phyloP scores from a whole-genome alignment of 768 basidiomycete species.

The Suillus plorans region DNA sequence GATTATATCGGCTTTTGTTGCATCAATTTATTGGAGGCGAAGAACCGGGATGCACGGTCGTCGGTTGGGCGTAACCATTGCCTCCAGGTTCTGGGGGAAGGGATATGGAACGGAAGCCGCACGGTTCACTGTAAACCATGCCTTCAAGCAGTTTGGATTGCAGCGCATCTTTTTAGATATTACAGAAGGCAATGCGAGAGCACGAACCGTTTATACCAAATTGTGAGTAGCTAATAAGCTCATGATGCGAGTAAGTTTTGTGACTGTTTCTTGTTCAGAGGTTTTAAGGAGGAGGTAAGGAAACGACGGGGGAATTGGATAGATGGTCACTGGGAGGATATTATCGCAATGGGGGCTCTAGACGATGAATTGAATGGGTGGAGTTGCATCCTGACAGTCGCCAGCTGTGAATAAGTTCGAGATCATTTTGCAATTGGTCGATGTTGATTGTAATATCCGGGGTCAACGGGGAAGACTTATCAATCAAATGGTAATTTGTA shows the following conservation, averaged over 20 bases:
- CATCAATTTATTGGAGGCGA: constrained; percentile 17
- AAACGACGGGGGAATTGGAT: constrained; percentile 15
- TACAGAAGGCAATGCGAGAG: constrained; percentile 34
- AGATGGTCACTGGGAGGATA: constrained; percentile 30
- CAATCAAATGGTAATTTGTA: no score
- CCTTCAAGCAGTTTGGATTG: constrained; percentile 34
- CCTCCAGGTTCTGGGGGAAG: constrained; percentile 27
- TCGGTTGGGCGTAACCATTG: constrained; percentile 24
- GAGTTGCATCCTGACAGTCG: neutral
- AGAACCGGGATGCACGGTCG: constrained; percentile 28
- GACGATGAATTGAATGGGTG: constrained; percentile 35
- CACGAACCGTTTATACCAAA: constrained; percentile 32
- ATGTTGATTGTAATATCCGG: no score
- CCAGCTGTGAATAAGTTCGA: no score
- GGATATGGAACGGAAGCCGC: constrained; percentile 37
- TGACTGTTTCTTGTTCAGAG: constrained; percentile 16
- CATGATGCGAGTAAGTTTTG: neutral
- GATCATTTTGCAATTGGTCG: no score
- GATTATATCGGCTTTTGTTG: constrained; percentile 24
- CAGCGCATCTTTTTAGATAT: constrained; percentile 38
- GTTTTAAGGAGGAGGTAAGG: constrained; percentile 32
- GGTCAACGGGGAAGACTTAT: no score
- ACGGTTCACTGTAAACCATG: constrained; percentile 35
- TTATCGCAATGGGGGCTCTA: constrained; percentile 31
- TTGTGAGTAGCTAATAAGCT: constrained; percentile 27